Percentiles rank a stretch among this genome's conserved stretches.
These are phyloP conservation scores for Discostella stelligera DNA, from an alignment of 352 stramenopile genomes.

Conservation along the genomic window DNA sequence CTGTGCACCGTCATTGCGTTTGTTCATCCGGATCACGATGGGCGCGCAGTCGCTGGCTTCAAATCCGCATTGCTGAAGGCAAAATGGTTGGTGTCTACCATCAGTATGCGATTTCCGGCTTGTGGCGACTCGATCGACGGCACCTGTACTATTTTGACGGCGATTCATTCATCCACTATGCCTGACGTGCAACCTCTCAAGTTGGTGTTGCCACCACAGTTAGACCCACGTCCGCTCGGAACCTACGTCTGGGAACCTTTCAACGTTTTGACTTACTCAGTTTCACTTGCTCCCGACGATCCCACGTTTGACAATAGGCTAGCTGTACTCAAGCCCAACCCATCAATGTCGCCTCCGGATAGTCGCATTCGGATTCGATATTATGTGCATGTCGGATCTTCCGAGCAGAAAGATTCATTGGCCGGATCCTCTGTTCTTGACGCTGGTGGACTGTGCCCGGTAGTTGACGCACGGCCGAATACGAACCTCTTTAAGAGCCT, in stretches of 20 bases:
- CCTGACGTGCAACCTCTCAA: neutral
- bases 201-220: neutral
- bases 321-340: neutral
- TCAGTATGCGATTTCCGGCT: neutral
- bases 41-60: no score
- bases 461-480: neutral
- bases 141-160: neutral
- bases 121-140: neutral
- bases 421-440: neutral
- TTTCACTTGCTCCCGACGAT: conserved; percentile 1
- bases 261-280: neutral
- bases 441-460: neutral
- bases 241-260: neutral
- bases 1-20: neutral
- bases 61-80: neutral
- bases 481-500: neutral
- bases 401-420: neutral
- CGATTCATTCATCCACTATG: neutral
- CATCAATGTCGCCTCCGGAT: neutral
- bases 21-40: no score
- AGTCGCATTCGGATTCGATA: neutral
- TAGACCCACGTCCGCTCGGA: neutral
- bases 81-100: neutral
- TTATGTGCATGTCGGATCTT: neutral
- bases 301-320: neutral